Evolutionary conservation across 345 rosid species (phyloP).

Genomic region (Clarkia xantiana): DNA sequence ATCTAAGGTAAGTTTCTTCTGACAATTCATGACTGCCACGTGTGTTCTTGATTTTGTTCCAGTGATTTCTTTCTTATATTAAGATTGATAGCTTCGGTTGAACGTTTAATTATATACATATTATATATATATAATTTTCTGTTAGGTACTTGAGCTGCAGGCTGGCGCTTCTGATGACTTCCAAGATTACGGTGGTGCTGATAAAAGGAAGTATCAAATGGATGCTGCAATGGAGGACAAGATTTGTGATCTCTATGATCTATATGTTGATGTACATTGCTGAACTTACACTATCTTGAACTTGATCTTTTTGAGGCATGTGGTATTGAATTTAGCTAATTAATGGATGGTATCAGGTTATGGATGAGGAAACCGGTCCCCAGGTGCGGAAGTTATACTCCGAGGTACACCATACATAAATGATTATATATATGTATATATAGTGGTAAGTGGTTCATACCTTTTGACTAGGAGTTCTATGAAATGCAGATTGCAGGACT

Average conservation of each 20-base stretch:
- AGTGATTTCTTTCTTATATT: too few relatives aligned
- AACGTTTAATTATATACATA: too few relatives aligned
- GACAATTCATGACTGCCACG: too few relatives aligned
- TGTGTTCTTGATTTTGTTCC: too few relatives aligned
- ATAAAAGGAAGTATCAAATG: constrained; percentile 53
- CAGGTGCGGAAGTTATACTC: constrained; percentile 75
- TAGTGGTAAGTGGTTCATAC: constrained; percentile 6
- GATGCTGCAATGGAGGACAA: constrained; percentile 62
- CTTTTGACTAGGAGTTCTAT: constrained; percentile 12
- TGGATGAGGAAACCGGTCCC: constrained; percentile 76
- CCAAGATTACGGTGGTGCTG: constrained; percentile 38
- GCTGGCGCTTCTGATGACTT: constrained; percentile 58
- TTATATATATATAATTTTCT: background rate
- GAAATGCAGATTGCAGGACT: constrained; percentile 58
- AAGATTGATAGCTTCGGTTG: too few relatives aligned
- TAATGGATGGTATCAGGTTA: constrained; percentile 37
- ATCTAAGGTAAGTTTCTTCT: constrained; percentile 31
- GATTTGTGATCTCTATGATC: constrained; percentile 91
- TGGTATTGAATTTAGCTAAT: constrained; percentile 1
- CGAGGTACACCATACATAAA: constrained; percentile 34
- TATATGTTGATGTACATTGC: constrained; percentile 58
- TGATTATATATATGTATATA: too few relatives aligned
- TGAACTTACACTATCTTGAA: constrained; percentile 7
- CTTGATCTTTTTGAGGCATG: constrained; percentile 8
- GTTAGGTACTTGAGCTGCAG: constrained; percentile 44